phyloP scores from a whole-genome alignment of 2,329 filamentous ascomycete genomes.

The Aureobasidium sp. region DNA sequence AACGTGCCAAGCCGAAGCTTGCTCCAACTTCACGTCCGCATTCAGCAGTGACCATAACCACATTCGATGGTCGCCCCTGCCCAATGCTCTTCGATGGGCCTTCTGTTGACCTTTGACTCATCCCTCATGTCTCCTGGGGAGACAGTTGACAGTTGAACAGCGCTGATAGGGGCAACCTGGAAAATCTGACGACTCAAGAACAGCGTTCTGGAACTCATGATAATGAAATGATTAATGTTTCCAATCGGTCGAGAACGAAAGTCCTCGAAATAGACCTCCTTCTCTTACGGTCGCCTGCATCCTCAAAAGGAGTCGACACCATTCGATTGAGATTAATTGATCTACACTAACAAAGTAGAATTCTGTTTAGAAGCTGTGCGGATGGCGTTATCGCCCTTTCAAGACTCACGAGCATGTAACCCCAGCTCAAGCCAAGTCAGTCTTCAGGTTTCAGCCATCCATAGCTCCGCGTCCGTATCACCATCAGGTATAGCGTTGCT shows the following conservation, averaged over 20 bases:
- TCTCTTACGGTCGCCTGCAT: background rate
- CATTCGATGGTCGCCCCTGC: background rate
- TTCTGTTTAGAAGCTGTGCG: background rate
- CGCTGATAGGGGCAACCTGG: no score
- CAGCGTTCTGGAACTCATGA: background rate
- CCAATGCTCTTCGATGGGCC: background rate
- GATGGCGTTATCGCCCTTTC: background rate
- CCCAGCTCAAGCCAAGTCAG: background rate
- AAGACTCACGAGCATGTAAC: background rate
- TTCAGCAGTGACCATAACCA: background rate
- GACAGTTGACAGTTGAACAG: background rate
- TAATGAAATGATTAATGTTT: background rate
- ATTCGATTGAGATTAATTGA: background rate
- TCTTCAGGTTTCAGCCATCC: conserved; percentile 4
- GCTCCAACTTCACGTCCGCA: background rate
- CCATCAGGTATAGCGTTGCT: background rate
- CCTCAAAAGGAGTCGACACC: background rate
- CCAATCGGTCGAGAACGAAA: background rate
- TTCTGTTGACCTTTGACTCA: background rate
- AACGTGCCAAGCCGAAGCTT: conserved; percentile 7
- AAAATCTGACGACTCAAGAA: background rate
- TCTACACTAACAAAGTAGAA: background rate
- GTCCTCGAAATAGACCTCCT: background rate
- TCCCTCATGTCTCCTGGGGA: background rate
- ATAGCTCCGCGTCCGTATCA: conserved; percentile 6